Percentiles rank a stretch among this genome's conserved stretches.
These are phyloP conservation scores for Pseudevernia furfuracea DNA, from an alignment of 495 filamentous ascomycete species.

Conservation along the genomic window DNA sequence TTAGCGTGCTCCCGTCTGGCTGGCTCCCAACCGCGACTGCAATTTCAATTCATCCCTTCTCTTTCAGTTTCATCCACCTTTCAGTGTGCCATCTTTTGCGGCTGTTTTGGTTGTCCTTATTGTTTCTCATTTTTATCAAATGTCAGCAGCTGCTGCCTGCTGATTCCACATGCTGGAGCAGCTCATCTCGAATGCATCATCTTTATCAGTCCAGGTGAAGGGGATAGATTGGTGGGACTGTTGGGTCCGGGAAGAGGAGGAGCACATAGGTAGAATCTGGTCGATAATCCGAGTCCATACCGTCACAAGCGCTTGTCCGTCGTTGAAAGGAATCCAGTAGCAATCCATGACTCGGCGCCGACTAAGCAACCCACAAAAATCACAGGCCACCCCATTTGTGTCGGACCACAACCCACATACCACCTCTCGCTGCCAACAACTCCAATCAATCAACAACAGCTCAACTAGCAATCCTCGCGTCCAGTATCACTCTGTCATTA, in stretches of 20 bases:
- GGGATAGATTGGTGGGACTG: slow-evolving; percentile 11
- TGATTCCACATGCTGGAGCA: slow-evolving; percentile 17
- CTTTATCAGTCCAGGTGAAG: slow-evolving; percentile 15
- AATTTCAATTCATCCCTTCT: slow-evolving; percentile 2
- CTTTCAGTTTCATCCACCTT: not conserved
- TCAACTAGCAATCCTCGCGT: not conserved
- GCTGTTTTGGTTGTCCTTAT: slow-evolving; percentile 5
- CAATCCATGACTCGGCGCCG: not conserved
- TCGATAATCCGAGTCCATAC: not conserved
- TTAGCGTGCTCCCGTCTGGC: slow-evolving; percentile 2
- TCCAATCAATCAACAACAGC: not conserved
- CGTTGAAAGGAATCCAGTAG: not conserved
- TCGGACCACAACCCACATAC: not conserved
- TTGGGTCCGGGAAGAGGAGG: slow-evolving; percentile 5
- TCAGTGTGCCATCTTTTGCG: not conserved
- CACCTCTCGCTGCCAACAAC: not conserved
- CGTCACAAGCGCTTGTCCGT: not conserved
- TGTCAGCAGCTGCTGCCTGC: slow-evolving; percentile 15
- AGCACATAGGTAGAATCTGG: not conserved
- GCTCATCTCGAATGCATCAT: slow-evolving; percentile 15
- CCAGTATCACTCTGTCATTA: not conserved
- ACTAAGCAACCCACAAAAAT: slow-evolving; percentile 4
- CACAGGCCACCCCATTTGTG: not conserved
- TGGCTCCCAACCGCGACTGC: slow-evolving; percentile 6
- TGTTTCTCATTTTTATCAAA: slow-evolving; percentile 17